Percentiles rank a stretch among this genome's conserved stretches.
These are phyloP conservation scores for Saccharomycopsis phalli DNA, from an alignment of 1,139 yeast genomes.

Conservation along the genomic window DNA sequence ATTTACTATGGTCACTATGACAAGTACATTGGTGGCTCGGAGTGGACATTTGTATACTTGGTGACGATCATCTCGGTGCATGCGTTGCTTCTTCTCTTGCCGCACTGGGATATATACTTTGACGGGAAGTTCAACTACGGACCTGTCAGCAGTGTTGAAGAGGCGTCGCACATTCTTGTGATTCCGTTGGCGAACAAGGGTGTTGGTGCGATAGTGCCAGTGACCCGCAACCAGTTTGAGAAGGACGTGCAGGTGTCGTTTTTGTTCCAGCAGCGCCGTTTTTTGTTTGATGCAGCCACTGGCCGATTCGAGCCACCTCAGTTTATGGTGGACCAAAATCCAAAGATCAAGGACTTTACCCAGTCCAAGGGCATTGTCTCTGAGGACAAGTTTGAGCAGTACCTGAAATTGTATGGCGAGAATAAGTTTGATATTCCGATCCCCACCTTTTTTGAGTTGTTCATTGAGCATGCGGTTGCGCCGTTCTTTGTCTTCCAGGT, in stretches of 20 bases:
- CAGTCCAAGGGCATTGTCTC: constrained; percentile 47
- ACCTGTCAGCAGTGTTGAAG: constrained; percentile 40
- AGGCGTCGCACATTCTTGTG: constrained; percentile 66
- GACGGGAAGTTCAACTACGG: constrained; percentile 64
- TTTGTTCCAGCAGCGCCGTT: constrained; percentile 87
- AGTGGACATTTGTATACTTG: constrained; percentile 80
- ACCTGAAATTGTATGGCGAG: constrained; percentile 61
- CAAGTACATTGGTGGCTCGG: constrained; percentile 63
- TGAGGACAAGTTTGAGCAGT: constrained; percentile 44
- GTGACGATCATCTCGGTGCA: constrained; percentile 68
- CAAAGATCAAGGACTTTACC: constrained; percentile 54
- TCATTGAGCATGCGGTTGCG: constrained; percentile 96
- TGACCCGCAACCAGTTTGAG: constrained; percentile 47
- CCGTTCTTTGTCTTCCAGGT: constrained; percentile 96
- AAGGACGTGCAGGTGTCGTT: constrained; percentile 66
- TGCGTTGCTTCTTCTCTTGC: constrained; percentile 74
- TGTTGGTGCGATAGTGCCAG: constrained; percentile 66
- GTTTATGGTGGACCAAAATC: constrained; percentile 47
- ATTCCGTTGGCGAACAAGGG: constrained; percentile 85
- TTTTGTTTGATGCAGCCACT: constrained; percentile 51
- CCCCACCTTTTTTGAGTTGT: constrained; percentile 83
- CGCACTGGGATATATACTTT: constrained; percentile 85
- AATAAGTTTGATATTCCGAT: constrained; percentile 91
- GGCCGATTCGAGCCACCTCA: constrained; percentile 70
- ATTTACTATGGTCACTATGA: constrained; percentile 68